Conservation (phyloP, 768 basidiomycete species). For the Myochromella boudieri region DNA sequence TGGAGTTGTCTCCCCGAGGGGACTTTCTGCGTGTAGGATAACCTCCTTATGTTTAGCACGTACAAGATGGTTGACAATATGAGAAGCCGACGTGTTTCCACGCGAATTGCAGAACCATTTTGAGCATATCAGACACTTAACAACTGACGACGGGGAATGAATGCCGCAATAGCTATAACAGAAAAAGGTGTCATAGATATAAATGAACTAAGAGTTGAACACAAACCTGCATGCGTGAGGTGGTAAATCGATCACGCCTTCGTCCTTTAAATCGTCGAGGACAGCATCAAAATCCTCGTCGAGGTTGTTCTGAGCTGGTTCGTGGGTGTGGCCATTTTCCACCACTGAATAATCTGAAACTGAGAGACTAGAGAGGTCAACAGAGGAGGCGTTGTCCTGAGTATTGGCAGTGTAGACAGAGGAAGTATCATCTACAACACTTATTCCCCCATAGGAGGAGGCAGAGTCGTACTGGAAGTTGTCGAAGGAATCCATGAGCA, state of each 20-base stretch:
- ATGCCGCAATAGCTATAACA: conserved; percentile 90
- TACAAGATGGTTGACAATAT: conserved; percentile 98
- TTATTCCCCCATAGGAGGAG: conserved; percentile 75
- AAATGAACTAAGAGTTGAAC: conserved; percentile 7
- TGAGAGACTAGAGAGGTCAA: conserved; percentile 69
- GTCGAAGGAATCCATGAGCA: conserved; percentile 76
- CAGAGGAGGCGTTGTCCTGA: conserved; percentile 51
- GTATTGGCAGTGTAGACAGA: conserved; percentile 80
- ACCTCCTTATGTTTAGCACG: conserved; percentile 99
- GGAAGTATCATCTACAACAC: conserved; percentile 76
- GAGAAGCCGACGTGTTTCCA: conserved; percentile 96
- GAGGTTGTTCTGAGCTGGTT: conserved; percentile 32
- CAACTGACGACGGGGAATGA: conserved; percentile 95
- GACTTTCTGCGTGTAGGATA: conserved; percentile 91
- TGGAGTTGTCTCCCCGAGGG: conserved; percentile 94
- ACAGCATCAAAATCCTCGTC: conserved; percentile 92
- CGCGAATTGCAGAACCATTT: conserved; percentile 99
- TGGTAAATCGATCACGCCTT: conserved; percentile 74
- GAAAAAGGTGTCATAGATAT: conserved; percentile 14
- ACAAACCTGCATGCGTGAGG: conserved; percentile 94
- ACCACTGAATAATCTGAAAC: conserved; percentile 57
- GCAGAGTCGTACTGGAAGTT: conserved; percentile 85
- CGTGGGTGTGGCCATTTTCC: conserved; percentile 39
- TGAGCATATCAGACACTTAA: conserved; percentile 88
- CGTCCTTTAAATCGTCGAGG: conserved; percentile 87